Conservation (phyloP, 306 rosid genomes). For the Ammopiptanthus mongolicus region DNA sequence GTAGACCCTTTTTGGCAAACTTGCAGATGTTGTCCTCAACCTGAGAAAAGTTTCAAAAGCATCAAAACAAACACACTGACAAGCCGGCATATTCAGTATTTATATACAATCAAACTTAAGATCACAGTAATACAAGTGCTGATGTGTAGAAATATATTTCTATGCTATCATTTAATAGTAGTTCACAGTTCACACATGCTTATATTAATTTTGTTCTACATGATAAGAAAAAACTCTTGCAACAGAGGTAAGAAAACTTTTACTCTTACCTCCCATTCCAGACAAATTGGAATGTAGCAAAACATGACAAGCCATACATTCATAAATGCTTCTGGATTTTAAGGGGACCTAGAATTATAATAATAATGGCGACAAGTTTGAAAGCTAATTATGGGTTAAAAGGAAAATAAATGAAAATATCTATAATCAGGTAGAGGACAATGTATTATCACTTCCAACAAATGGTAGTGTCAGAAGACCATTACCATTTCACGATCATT, state of each 20-base stretch:
- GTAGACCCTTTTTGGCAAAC: slow-evolving; percentile 63
- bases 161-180: background rate
- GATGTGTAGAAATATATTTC: background rate
- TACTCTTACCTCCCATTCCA: background rate
- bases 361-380: too few species aligned
- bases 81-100: background rate
- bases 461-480: too few species aligned
- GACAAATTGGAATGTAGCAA: background rate
- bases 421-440: background rate
- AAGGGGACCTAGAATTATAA: too few species aligned
- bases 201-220: background rate
- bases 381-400: too few species aligned
- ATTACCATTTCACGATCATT: too few species aligned
- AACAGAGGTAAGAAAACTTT: background rate
- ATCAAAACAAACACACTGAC: background rate
- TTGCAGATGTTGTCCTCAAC: slow-evolving; percentile 61
- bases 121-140: background rate
- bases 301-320: background rate
- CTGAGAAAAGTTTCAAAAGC: slow-evolving; percentile 2
- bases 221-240: background rate
- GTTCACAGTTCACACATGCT: background rate
- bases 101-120: background rate
- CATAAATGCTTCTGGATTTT: too few species aligned
- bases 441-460: too few species aligned
- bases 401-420: background rate